These are phyloP conservation scores for Lentinula raphanica DNA, from an alignment of 768 basidiomycete species.

Conservation along the genomic window DNA sequence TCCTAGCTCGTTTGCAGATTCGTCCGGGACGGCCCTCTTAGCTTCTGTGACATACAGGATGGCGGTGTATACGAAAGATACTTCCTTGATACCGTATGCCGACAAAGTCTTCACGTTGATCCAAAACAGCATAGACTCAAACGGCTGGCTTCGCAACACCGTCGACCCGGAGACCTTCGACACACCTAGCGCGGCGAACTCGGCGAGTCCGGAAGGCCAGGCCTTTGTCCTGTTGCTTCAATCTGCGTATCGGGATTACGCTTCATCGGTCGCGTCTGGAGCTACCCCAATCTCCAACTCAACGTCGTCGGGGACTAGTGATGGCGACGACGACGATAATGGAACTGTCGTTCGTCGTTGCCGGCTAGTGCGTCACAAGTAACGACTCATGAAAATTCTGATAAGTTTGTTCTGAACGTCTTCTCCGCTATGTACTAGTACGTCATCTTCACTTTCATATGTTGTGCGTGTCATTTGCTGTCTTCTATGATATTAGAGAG, in stretches of 20 bases:
- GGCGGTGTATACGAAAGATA: slow-evolving; percentile 35
- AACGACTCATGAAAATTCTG: neutral
- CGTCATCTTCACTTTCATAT: too few species aligned
- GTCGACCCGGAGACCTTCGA: slow-evolving; percentile 50
- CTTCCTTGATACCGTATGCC: slow-evolving; percentile 33
- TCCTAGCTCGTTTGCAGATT: slow-evolving; percentile 45
- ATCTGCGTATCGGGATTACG: slow-evolving; percentile 30
- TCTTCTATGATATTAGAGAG: too few species aligned
- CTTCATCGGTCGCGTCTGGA: neutral
- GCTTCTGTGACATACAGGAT: slow-evolving; percentile 53
- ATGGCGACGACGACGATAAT: neutral
- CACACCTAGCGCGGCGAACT: slow-evolving; percentile 26
- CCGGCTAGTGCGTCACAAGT: neutral
- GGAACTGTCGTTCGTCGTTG: neutral
- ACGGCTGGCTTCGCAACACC: slow-evolving; percentile 40
- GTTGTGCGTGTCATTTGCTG: too few species aligned
- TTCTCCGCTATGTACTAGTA: too few species aligned
- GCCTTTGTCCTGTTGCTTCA: slow-evolving; percentile 54
- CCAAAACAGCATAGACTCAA: slow-evolving; percentile 28
- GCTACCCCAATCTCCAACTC: neutral
- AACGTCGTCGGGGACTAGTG: neutral
- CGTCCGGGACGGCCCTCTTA: slow-evolving; percentile 51
- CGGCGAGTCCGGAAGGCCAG: slow-evolving; percentile 53
- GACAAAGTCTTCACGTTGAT: slow-evolving; percentile 34
- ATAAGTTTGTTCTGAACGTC: too few species aligned